Base-by-base conservation (phyloP, 345 rosid species). In the Iberis pinnata region DNA sequence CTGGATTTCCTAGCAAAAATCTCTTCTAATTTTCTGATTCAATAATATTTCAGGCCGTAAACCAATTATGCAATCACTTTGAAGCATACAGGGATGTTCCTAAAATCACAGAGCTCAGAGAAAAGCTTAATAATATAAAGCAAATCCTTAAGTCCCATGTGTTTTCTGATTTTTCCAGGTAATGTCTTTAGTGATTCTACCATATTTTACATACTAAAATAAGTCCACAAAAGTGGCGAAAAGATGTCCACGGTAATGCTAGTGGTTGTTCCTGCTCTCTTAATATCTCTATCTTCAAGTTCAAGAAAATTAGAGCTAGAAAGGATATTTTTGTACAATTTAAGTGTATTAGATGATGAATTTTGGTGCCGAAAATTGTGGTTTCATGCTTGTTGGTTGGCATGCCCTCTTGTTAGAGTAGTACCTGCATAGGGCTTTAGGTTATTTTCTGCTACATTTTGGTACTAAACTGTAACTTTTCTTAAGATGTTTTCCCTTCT, bases 61-160 rank as follows among this genome's bases (percentile, higher is more conserved):
- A 92, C 75, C 97, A 92, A 52, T 77, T 92, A 73, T 83, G 90
- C 63, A 92, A 78, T 62, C 99, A 92, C 78, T 88, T 92, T 73
- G 97, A 92, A 76, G 97, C 95, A 59, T 92, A 85, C 64, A 85
- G 85, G 74, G 99, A 88, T 61, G 78, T 81, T 75, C 99, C 97
- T 58, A 92, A 88, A 75, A 92, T 92, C 59, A 85, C 88, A 19
- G 99, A 92, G 76, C 94, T 88, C 27, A 78, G 94, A 66, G 99
- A 88, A 76, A 92, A 86, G 85, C 80, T 83, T 65, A 79, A 85
- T 77, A 92, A 73, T 77, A 92, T 92, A 52, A 92, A 86, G 76
- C 88, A 92, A 77, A 76, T 92, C 60, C 83, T 92, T 33, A 92
- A 88, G 78, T 92, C 99, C 4, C 97, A 92, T 47, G 94, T 83